Base-by-base conservation (phyloP, 2,329 filamentous ascomycete genomes). In the Penicillium sp. region DNA sequence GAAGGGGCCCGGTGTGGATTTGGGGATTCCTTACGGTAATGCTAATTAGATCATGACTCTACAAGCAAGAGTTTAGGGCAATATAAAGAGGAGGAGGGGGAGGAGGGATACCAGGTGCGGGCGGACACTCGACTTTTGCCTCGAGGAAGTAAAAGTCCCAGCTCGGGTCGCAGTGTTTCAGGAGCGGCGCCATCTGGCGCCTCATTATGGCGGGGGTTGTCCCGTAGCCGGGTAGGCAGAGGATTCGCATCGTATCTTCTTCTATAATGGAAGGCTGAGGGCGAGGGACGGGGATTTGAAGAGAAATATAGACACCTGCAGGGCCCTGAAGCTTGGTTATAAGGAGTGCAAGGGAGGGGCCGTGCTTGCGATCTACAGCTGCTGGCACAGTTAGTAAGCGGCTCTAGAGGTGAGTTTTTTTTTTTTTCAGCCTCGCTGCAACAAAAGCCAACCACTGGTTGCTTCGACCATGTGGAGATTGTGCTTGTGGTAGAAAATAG, bases 221-320 rank as follows among this genome's bases (percentile, higher is more conserved):
- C 9, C 71, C 71, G 47, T 48, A 60, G 45, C 69, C 70, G 61
- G 71, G 71, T 5, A 71, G 66, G 51, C 70, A 73, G 15, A 72
- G 65, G 26, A 73, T 64, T 29, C 54, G 55, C 68, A 71, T 70
- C 5, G 1, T 48, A 9, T 5, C 11, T 41, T 21, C 21, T 21
- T 21, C 1, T 21, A 21, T 21, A 2, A 21, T 21, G 7, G 31
- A 35, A 1, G 5, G 31, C 7, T 7, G 11, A 35, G 31, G 31
- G 31, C 31, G 31, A 35, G 21, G 21, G 21, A 21, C 21, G 21
- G 26, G 3, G 3, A 26, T 2, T 26, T 26, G 26, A 26, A 26
- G 26, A 4, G 23, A 26, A 26, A 26, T 26, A 26, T 26, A n/a
- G n/a, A n/a, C n/a, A n/a, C n/a, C n/a, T n/a, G n/a, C n/a, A n/a